Base-by-base conservation (phyloP, 2,329 filamentous ascomycete species). In the Pseudogymnoascus sp. region DNA sequence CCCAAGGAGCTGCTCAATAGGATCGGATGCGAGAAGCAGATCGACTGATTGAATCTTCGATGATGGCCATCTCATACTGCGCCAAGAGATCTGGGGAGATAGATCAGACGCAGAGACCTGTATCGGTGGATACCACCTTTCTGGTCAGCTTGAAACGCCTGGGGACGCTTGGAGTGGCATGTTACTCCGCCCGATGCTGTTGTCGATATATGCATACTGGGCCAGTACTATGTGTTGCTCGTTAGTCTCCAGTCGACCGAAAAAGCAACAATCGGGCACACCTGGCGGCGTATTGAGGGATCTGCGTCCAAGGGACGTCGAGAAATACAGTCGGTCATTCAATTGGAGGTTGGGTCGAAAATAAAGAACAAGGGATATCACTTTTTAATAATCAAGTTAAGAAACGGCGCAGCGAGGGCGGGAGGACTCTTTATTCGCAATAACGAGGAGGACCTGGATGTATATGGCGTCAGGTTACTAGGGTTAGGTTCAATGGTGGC, bases 11-110 rank as follows among this genome's bases (percentile, higher is more conserved):
- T 73, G 52, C 63, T 74, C 25, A 71, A 71, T 9, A 62, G 72
- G 35, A 74, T 74, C 64, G 72, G 72, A 11, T 74, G 72, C 65
- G 72, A 74, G 65, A 74, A 73, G 65, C 65, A 67, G 62, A 64
- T 69, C 67, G 71, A 65, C 67, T 33, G 36, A 49, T 49, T 38
- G n/a, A 45, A 30, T 49, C 45, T 19, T 55, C 5, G 11, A 19
- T 33, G 49, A 33, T 33, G 28, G 28, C 28, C 25, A 55, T 55
- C n/a, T 55, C 49, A 55, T 22, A 33, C 49, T 55, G 49, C 49
- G 49, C 16, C 49, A 55, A 55, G 49, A 35, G 49, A 55, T 55
- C 49, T 55, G 49, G 49, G 49, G 49, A 22, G 49, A 33, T 35
- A 22, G 49, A 33, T 35, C 49, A 35, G 49, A 55, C 28, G 49